A percentile compares a stretch with the other conserved stretches of the same genome.
These are phyloP conservation scores for Cystofilobasidium ferigula DNA, from an alignment of 768 basidiomycete genomes.

Conservation along the genomic window DNA sequence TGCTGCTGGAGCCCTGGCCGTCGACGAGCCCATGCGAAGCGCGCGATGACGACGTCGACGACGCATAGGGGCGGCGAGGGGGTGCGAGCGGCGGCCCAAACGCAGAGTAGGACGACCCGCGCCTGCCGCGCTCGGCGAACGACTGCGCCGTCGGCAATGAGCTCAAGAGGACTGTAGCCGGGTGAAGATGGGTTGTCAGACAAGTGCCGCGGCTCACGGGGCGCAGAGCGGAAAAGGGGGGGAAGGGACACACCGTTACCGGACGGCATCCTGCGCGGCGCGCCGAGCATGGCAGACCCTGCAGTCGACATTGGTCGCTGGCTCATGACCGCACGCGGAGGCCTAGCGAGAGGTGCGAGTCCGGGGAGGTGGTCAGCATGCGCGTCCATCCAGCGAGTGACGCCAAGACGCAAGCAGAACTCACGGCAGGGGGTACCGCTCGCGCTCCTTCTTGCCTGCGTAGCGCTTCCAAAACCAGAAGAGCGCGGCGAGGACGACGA, in stretches of 20 bases:
- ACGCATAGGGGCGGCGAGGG: too few species aligned
- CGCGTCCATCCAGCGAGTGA: neutral
- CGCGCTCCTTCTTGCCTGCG: neutral
- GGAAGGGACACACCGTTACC: conserved; percentile 4
- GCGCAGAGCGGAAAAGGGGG: too few species aligned
- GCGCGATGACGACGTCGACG: too few species aligned
- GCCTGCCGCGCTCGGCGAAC: too few species aligned
- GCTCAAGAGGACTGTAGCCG: too few species aligned
- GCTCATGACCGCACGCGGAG: neutral
- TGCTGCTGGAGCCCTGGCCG: too few species aligned
- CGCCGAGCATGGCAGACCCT: neutral
- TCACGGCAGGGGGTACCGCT: conserved; percentile 8
- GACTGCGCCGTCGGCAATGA: too few species aligned
- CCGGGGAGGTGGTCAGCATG: neutral
- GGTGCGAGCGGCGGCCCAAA: too few species aligned
- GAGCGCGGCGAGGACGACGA: neutral
- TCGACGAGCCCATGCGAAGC: too few species aligned
- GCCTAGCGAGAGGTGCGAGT: neutral
- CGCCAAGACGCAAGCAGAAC: neutral
- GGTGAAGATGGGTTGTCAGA: too few species aligned
- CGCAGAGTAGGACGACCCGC: too few species aligned
- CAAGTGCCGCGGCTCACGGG: too few species aligned
- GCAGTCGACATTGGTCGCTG: neutral
- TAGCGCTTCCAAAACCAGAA: neutral
- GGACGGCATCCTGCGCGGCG: neutral